Percentiles rank a stretch among this genome's conserved stretches.
phyloP scores from a whole-genome alignment of 2,329 filamentous ascomycete genomes.

The Microcyclospora pomicola region DNA sequence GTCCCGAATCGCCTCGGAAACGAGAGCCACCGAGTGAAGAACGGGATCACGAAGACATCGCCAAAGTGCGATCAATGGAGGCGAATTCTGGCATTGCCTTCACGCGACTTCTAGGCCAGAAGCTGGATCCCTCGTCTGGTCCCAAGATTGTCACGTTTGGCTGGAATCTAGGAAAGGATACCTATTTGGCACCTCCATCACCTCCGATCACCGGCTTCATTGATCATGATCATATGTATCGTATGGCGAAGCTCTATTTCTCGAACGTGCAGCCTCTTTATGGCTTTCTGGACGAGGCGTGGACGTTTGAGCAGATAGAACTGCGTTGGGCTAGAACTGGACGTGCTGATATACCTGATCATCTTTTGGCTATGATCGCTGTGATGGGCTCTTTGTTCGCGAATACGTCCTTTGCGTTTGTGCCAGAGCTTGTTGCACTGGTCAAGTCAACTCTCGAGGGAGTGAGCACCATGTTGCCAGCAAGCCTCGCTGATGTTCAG shows the following conservation, averaged over 20 bases:
- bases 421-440: conserved; percentile 19
- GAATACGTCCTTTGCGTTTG: conserved; percentile 1
- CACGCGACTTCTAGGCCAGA: conserved; percentile 38
- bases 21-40: conserved; percentile 7
- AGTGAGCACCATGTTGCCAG: conserved; percentile 22
- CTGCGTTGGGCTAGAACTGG: conserved; percentile 11
- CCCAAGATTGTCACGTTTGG: conserved; percentile 42
- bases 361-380: conserved; percentile 41
- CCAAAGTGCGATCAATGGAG: conserved; percentile 33
- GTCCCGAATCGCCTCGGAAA: conserved; percentile 7
- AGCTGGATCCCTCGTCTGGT: conserved; percentile 39
- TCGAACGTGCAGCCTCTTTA: conserved; percentile 40
- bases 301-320: conserved; percentile 13
- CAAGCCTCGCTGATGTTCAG: conserved; percentile 29
- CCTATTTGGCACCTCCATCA: conserved; percentile 9
- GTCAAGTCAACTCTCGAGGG: conserved; percentile 34
- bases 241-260: conserved; percentile 37
- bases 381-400: conserved; percentile 39
- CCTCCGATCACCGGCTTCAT: conserved; percentile 32
- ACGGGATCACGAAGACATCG: conserved; percentile 15
- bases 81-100: conserved; percentile 46
- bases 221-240: conserved; percentile 35
- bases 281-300: conserved; percentile 32
- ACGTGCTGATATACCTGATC: conserved; percentile 9
- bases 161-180: conserved; percentile 36